Conservation (phyloP, 2,329 filamentous ascomycete species). For the Zymoseptoria crescenta region DNA sequence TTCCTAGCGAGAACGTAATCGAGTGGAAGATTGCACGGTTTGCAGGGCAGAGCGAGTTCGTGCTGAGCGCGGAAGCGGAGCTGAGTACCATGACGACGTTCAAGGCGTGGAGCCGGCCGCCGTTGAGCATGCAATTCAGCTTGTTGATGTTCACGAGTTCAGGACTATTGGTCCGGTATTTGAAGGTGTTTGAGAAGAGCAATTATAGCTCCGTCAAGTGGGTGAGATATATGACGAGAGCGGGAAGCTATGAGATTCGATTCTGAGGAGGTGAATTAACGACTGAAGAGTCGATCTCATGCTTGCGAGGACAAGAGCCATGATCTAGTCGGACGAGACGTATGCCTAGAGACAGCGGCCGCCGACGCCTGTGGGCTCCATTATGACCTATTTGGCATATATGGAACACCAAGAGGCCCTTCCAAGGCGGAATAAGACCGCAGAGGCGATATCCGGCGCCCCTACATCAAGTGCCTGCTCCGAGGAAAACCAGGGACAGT, state of each 20-base stretch:
- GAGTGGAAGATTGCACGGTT: constrained; percentile 99
- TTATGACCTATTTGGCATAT: too few species aligned
- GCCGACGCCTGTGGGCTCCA: too few species aligned
- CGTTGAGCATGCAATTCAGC: constrained; percentile 84
- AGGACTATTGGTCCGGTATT: constrained; percentile 80
- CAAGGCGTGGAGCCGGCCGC: constrained; percentile 91
- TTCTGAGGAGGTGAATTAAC: constrained; percentile 9
- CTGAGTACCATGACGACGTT: constrained; percentile 97
- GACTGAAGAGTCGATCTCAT: neutral
- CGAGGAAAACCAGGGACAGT: too few species aligned
- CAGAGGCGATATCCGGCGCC: too few species aligned
- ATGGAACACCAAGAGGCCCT: too few species aligned
- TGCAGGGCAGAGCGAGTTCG: constrained; percentile 93
- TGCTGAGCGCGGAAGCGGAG: constrained; percentile 86
- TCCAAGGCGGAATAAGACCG: too few species aligned
- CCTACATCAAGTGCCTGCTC: too few species aligned
- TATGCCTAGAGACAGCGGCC: too few species aligned
- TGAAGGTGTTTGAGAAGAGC: constrained; percentile 99
- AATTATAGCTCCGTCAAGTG: constrained; percentile 99
- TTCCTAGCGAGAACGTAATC: constrained; percentile 95
- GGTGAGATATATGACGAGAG: constrained; percentile 98
- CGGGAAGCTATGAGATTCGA: constrained; percentile 87
- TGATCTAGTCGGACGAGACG: too few species aligned
- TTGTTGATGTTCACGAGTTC: constrained; percentile 97
- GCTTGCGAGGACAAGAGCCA: neutral